phyloP scores from a whole-genome alignment of 164 flowering plant species.

The Protea cynaroides region DNA sequence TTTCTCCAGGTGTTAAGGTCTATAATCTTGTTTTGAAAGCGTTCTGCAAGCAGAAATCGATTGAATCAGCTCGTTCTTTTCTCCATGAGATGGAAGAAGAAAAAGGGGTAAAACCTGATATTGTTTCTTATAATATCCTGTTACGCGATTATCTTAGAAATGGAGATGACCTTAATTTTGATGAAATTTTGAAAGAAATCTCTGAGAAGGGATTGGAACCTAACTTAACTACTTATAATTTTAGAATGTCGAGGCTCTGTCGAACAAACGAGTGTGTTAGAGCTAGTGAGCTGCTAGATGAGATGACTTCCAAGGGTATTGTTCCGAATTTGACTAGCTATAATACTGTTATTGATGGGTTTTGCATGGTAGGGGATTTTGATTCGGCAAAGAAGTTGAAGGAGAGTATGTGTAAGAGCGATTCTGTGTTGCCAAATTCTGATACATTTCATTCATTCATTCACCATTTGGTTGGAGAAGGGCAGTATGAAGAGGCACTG shows the following conservation, averaged over 20 bases:
- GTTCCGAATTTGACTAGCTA: constrained; percentile 20
- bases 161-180: constrained; percentile 17
- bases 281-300: constrained; percentile 27
- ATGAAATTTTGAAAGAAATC: constrained; percentile 19
- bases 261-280: constrained; percentile 21
- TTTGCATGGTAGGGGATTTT: constrained; percentile 27
- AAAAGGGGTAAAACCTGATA: constrained; percentile 18
- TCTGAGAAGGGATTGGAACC: constrained; percentile 14
- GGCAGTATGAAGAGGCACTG: constrained; percentile 26
- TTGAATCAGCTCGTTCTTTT: constrained; percentile 18
- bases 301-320: constrained; percentile 24
- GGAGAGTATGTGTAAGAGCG: constrained; percentile 15
- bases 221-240: constrained; percentile 23
- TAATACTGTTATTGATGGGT: constrained; percentile 26
- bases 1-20: constrained; percentile 10
- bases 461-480: constrained; percentile 22
- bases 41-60: constrained; percentile 8
- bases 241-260: constrained; percentile 23
- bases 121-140: constrained; percentile 22
- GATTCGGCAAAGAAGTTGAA: constrained; percentile 23
- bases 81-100: constrained; percentile 23
- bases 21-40: constrained; percentile 24
- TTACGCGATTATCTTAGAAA: constrained; percentile 18
- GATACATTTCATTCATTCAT: constrained; percentile 19
- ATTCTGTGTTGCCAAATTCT: constrained; percentile 14